These are phyloP conservation scores for Paragyromitra xinjiangensis DNA, from an alignment of 495 filamentous ascomycete species.

Conservation along the genomic window DNA sequence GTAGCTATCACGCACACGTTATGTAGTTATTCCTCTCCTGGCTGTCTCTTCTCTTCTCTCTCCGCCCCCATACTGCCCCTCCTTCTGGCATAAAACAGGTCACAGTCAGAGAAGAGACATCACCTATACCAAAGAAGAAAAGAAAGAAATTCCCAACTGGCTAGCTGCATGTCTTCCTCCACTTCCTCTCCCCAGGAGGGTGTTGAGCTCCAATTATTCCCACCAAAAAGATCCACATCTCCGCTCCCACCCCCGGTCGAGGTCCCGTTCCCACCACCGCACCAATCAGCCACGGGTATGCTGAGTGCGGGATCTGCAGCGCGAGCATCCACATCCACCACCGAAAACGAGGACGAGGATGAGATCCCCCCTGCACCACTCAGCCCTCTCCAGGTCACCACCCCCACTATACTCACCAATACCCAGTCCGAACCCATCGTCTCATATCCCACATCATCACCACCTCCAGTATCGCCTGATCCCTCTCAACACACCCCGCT, in stretches of 20 bases:
- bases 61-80: not conserved
- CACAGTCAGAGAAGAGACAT: not conserved
- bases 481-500: not conserved
- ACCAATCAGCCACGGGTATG: not conserved
- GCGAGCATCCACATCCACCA: not conserved
- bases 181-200: not conserved
- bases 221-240: not conserved
- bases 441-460: constrained; percentile 8
- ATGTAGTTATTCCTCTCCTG: not conserved
- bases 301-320: constrained; percentile 5
- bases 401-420: not conserved
- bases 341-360: not conserved
- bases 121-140: not conserved
- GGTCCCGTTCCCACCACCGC: constrained; percentile 5
- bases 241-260: not conserved
- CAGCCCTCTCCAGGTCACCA: constrained; percentile 19
- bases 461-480: not conserved
- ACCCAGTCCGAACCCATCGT: not conserved
- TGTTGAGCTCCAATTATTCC: constrained; percentile 28
- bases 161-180: constrained; percentile 16
- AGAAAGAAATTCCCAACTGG: not conserved
- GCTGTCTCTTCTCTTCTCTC: not conserved
- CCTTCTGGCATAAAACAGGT: not conserved
- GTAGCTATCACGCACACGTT: not conserved
- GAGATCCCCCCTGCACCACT: constrained; percentile 9